phyloP scores from a whole-genome alignment of 306 rosid species.

The Biancaea sappan region DNA sequence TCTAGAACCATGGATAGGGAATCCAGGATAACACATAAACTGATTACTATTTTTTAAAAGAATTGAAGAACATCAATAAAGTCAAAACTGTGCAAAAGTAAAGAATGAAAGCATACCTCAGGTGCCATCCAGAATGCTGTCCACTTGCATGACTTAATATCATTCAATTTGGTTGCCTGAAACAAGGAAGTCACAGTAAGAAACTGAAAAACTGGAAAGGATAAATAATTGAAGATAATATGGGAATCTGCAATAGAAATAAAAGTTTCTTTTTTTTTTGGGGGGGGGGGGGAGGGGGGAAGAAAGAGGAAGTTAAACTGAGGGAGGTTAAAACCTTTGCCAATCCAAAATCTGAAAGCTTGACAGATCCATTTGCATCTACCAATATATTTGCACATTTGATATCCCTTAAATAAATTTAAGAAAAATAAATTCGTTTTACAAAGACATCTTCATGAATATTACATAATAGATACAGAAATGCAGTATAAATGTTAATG shows the following conservation, averaged over 20 bases:
- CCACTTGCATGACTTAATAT: conserved; percentile 78
- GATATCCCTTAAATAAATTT: conserved; percentile 69
- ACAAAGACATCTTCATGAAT: conserved; percentile 18
- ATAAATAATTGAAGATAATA: conserved; percentile 15
- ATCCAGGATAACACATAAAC: neutral
- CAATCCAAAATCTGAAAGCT: conserved; percentile 98
- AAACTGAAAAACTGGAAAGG: conserved; percentile 32
- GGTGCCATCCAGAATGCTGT: conserved; percentile 99
- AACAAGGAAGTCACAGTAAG: conserved; percentile 24
- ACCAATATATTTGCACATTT: conserved; percentile 97
- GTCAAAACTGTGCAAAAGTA: conserved; percentile 13
- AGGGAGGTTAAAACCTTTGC: conserved; percentile 72
- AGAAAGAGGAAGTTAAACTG: conserved; percentile 14
- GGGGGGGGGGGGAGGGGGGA: neutral
- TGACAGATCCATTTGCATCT: conserved; percentile 88
- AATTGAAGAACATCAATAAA: conserved; percentile 24
- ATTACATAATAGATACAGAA: conserved; percentile 17
- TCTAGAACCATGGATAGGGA: conserved; percentile 12
- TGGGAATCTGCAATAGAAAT: conserved; percentile 25
- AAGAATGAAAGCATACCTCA: conserved; percentile 72
- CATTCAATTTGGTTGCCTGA: conserved; percentile 83
- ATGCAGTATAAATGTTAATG: conserved; percentile 16
- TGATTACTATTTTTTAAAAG: no score
- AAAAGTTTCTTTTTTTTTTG: no score
- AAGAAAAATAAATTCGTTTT: conserved; percentile 24